Percentiles rank a stretch among this genome's conserved stretches.
phyloP scores from a whole-genome alignment of 2,329 filamentous ascomycete species.

The Fusarium abutilonis region DNA sequence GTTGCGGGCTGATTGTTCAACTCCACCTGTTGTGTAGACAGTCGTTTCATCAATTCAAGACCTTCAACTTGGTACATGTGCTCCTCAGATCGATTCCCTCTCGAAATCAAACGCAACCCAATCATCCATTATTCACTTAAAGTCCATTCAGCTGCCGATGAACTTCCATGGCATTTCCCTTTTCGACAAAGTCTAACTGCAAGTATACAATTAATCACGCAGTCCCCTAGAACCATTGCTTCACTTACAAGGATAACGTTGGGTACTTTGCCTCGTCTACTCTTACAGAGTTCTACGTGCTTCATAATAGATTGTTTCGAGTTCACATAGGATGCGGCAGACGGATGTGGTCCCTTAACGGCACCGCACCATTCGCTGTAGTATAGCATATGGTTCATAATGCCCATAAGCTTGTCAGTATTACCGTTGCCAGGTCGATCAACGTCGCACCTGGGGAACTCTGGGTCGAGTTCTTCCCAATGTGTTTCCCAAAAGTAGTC shows the following conservation, averaged over 20 bases:
- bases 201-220: conserved; percentile 4
- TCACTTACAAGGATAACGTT: conserved; percentile 47
- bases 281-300: conserved; percentile 42
- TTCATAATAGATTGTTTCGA: conserved; percentile 46
- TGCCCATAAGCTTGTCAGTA: conserved; percentile 42
- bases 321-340: conserved; percentile 49
- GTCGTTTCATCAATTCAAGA: neutral
- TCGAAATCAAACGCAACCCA: too few species aligned
- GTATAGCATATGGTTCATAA: conserved; percentile 47
- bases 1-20: neutral
- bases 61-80: neutral
- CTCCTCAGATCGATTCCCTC: too few species aligned
- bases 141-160: conserved; percentile 34
- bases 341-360: conserved; percentile 48
- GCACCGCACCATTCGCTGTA: conserved; percentile 38
- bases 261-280: conserved; percentile 35
- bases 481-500: conserved; percentile 77
- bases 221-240: neutral
- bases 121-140: too few species aligned
- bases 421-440: conserved; percentile 63
- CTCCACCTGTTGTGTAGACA: neutral
- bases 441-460: conserved; percentile 71
- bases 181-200: conserved; percentile 56
- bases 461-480: conserved; percentile 68
- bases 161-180: conserved; percentile 53